Conservation (phyloP, 2,329 filamentous ascomycete species). For the Fusarium pilosicola region DNA sequence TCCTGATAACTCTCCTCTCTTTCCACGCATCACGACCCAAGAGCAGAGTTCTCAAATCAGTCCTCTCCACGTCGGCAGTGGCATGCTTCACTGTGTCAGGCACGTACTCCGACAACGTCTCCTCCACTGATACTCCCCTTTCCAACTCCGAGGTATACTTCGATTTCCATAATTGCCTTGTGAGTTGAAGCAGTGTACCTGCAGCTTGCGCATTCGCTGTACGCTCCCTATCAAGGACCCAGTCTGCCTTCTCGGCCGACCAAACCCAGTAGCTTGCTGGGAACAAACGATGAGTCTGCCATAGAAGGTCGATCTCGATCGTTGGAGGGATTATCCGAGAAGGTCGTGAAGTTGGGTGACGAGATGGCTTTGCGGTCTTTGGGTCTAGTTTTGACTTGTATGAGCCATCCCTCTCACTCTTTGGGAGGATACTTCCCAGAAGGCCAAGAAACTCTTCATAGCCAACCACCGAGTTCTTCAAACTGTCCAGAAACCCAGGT, state of each 20-base stretch:
- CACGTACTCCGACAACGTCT: not conserved
- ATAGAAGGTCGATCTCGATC: not conserved
- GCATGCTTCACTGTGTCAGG: not conserved
- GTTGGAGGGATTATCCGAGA: not conserved
- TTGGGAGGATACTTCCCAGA: not conserved
- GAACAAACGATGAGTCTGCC: not conserved
- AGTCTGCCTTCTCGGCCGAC: not conserved
- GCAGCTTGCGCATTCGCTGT: not conserved
- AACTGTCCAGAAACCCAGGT: accelerated
- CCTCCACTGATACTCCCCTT: not conserved
- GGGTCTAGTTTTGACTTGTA: conserved; percentile 2
- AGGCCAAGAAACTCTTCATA: not conserved
- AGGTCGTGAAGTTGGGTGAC: not conserved
- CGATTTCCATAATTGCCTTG: not conserved
- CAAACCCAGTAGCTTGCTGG: not conserved
- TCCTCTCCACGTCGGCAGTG: not conserved
- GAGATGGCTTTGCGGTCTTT: accelerated
- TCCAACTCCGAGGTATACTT: accelerated
- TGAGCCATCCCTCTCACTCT: not conserved
- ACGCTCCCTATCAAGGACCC: not conserved
- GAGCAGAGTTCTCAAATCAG: not conserved
- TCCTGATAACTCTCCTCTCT: not conserved
- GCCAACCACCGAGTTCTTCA: not conserved
- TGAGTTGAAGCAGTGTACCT: not conserved
- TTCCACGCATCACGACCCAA: not conserved